A percentile compares a stretch with the other conserved stretches of the same genome.
These are phyloP conservation scores for Diplodia mutila DNA, from an alignment of 2,329 filamentous ascomycete genomes.

Conservation along the genomic window DNA sequence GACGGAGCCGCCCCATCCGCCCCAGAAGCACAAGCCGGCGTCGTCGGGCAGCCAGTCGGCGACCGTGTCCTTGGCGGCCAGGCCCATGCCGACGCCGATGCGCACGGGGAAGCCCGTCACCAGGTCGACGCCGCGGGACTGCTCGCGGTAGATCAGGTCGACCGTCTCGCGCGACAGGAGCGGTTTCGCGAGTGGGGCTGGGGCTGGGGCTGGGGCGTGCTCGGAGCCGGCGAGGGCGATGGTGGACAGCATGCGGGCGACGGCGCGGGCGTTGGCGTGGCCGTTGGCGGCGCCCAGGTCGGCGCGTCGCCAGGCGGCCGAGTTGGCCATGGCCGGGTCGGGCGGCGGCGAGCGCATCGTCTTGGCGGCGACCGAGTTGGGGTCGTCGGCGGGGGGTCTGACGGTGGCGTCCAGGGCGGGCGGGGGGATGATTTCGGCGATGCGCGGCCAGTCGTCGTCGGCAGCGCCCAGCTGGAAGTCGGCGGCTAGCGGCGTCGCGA, in stretches of 20 bases:
- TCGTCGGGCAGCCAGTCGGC: background rate
- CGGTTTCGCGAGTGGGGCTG: too few species aligned
- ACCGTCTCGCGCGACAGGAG: constrained; percentile 40
- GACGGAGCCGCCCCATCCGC: constrained; percentile 31
- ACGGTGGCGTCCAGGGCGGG: background rate
- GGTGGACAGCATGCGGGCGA: constrained; percentile 49
- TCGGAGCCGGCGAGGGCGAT: constrained; percentile 40
- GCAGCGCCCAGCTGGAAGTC: constrained; percentile 22
- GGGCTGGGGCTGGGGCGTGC: too few species aligned
- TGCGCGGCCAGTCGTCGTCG: background rate
- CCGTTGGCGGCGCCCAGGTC: constrained; percentile 8
- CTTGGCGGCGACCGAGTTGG: background rate
- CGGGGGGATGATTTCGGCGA: constrained; percentile 1
- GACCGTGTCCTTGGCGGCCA: background rate
- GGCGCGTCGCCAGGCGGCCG: background rate
- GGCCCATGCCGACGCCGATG: background rate
- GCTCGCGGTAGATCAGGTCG: background rate
- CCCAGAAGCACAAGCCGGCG: constrained; percentile 28
- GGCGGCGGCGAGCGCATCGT: background rate
- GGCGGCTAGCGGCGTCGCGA: background rate
- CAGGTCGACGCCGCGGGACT: background rate
- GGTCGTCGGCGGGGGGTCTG: background rate
- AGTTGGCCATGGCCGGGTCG: constrained; percentile 6
- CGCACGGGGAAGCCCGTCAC: background rate
- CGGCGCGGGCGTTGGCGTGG: constrained; percentile 45